Evolutionary conservation across 331 rosid species (phyloP), one percentile per base, ranked within the genome.

Genomic region (Malus hybrid): DNA sequence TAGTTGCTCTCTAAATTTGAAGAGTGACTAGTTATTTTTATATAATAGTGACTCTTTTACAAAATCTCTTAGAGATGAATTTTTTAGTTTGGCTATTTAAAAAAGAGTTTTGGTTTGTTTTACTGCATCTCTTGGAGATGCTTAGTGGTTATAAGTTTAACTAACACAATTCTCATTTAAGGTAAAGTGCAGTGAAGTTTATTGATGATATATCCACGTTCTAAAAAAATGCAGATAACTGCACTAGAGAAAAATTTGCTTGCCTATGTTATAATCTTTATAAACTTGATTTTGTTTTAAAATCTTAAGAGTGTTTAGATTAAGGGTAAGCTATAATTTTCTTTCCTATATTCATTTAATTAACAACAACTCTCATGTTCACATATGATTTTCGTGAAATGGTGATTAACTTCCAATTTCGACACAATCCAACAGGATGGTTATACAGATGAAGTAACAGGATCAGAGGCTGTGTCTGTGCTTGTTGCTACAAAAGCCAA

Each of bases 401-500:
- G 22, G 14, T 32, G 46, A 28, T 76, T 28, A 12, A 61, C 14
- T 31, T 27, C 29, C 12, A 7, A 33, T 16, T 72, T 75, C 4
- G 12, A 54, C 19, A 36, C 12, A 36, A 36, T 36, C 44, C 46
- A 39, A 79, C 61, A 94, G 99, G 99, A 94, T 77, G 99, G 99
- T 56, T 94, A 92, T 75, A 94, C 99, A 52, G 39, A 22, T 32
- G 92, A 86, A 76, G 80, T 79, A 59, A 82, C 83, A 20, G 96
- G 96, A 79, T 70, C 79, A 18, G 90, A 85, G 42, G 92, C 91
- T 28, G 92, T 88, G 42, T 78, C 66, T 14, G 90, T 92, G 73
- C 96, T 94, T 67, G 95, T 94, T 29, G 99, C 97, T 44, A 92
- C 90, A 76, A 85, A 84, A 81, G 96, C 99, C 72, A 94, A 88